A percentile compares a stretch with the other conserved stretches of the same genome.
Evolutionary conservation across 2,329 filamentous ascomycete genomes (phyloP).

Genomic region (Aspergillus pseudoviridinutans): DNA sequence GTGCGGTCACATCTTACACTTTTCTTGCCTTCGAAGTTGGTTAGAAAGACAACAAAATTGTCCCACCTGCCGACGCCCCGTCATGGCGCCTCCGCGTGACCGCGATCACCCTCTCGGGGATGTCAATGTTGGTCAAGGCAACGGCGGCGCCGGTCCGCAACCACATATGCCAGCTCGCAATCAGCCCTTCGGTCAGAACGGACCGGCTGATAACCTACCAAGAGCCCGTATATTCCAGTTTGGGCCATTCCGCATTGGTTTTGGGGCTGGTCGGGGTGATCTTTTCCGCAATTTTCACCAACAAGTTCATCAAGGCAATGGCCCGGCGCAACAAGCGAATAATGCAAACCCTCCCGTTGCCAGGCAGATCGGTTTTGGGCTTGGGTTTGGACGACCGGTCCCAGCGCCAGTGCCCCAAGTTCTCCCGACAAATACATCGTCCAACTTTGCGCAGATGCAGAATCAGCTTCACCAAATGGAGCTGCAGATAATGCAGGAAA

Average conservation of each 20-base stretch:
- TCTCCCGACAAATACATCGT: conserved; percentile 11
- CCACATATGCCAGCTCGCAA: conserved; percentile 32
- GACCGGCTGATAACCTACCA: conserved; percentile 36
- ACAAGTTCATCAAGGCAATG: conserved; percentile 53
- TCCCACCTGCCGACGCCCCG: conserved; percentile 84
- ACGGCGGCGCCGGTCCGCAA: conserved; percentile 21
- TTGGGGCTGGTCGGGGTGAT: conserved; percentile 59
- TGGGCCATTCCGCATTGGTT: conserved; percentile 70
- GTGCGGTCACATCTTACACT: conserved; percentile 91
- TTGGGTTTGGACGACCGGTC: conserved; percentile 37
- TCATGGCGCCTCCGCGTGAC: conserved; percentile 50
- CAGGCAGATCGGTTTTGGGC: conserved; percentile 39
- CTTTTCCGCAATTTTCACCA: conserved; percentile 63
- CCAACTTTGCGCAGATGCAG: conserved; percentile 43
- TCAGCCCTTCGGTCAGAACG: conserved; percentile 37
- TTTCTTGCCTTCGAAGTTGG: conserved; percentile 94
- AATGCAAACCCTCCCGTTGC: conserved; percentile 30
- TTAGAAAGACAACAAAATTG: conserved; percentile 96
- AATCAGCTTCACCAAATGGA: conserved; percentile 63
- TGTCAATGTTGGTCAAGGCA: conserved; percentile 24
- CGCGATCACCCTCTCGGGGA: conserved; percentile 28
- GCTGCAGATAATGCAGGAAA: conserved; percentile 64
- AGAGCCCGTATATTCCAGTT: conserved; percentile 65
- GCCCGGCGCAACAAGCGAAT: conserved; percentile 33
- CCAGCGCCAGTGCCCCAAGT: conserved; percentile 16